Evolutionary conservation across 805 yeast species (phyloP), one percentile per base, ranked within the genome.

Genomic region (Lipomyces spencermartinsiae): DNA sequence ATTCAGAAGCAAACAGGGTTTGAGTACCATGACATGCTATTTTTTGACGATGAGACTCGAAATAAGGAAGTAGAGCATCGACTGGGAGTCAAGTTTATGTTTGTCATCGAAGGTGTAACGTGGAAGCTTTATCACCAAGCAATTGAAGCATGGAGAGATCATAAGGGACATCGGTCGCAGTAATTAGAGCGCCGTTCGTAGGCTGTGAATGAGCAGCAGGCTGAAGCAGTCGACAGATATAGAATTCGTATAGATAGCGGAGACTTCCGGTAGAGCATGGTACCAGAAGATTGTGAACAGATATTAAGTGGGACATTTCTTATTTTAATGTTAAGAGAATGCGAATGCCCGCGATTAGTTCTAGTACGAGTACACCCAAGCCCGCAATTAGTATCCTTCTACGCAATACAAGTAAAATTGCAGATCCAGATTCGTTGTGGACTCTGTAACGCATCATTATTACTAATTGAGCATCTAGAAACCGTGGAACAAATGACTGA

Each of bases 1-100:
- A 83, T 89, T 22, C 80, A 87, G 4, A 78, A 81, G 62, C 82
- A 82, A 12, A 78, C 88, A 22, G 82, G 83, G 14, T 78, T 86
- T 9, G 81, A 81, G 31, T 82, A 75, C 53, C 71, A 78, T 4
- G 88, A 88, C 53, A 83, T 91, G 80, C 77, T 83, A n/a, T 79
- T 90, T 65, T 92, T 86, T 74, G 97, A 92, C 75, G 97, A 92
- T 76, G 97, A 92, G 77, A 74, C 79, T 64, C 82, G 97, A 71
- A 92, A 92, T 75, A 83, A 79, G 69, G 97, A 92, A 73, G 97
- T 92, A 3, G 89, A 86, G 74, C 73, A 76, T 4, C 73, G 77
- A 31, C 82, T 90, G 16, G 93, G 93, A 3, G 92, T 91, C 34
- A 83, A 85, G 62, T 92, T 92, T 77, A 85, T 86, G 16, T 85